Base-by-base conservation (phyloP, 108 stramenopile genomes). In the Skeletonema menzelii region DNA sequence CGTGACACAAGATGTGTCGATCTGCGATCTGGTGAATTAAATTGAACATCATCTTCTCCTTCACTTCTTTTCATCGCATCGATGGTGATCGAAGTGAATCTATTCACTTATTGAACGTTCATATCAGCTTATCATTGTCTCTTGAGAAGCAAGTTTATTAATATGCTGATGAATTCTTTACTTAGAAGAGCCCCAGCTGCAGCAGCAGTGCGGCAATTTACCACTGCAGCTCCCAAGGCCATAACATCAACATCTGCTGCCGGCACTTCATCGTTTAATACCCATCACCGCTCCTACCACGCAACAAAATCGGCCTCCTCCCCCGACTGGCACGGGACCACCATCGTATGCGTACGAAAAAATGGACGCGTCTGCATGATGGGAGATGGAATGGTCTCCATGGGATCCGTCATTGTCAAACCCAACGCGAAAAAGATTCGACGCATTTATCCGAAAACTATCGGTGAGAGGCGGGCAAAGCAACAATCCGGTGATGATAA, bases 351-450 rank as follows among this genome's bases (percentile, higher is more conserved):
- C 71, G 97, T 99, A 26, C 95, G 97, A 12, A 96, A 96, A 63
- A 89, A 95, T 60, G 98, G 97, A 31, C 91, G 95, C 49, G 95
- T 99, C 58, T 97, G 96, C 62, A 96, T 99, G 95, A 97, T 98
- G 86, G 99, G 97, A n/a, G 99, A 99, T 74, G 99, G 99, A 26
- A 97, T 98, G 91, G 97, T 99, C 56, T 91, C 90, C 63, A 93
- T 94, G 89, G 97, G 99, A 17, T 82, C 70, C 67, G 70, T 85
- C 53, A 91, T 96, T 35, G 96, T 98, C 58, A 99, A 99, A 82
- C 94, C 96, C 27, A 98, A 97, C 67, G 97, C 96, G 2, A 85
- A 79, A 30, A 99, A 99, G 66, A 98, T 99, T 53, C 91, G 97
- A 5, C 71, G 91, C 3, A 82, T 98, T 44, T 70, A 75, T 27